Evolutionary conservation across 129 eudicot genomes (phyloP), one percentile per base, ranked within the genome.

Genomic region (Rutidosis leptorrhynchoides): DNA sequence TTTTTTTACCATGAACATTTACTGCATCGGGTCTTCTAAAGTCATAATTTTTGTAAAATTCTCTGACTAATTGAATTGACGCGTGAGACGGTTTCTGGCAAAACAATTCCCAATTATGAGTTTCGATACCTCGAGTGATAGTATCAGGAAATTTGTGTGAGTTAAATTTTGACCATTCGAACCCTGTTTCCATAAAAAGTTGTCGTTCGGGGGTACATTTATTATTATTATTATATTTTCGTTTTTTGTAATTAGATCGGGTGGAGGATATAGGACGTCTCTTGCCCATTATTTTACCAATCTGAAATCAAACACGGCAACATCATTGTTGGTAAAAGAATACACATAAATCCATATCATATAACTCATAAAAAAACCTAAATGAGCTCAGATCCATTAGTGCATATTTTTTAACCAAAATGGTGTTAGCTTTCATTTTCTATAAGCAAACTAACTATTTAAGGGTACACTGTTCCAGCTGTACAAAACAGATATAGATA

Each of bases 401-500:
- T n/a, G n/a, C n/a, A n/a, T n/a, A n/a, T n/a, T n/a, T n/a, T n/a
- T n/a, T n/a, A n/a, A n/a, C n/a, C n/a, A n/a, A n/a, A n/a, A n/a
- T n/a, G n/a, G n/a, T n/a, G n/a, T n/a, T n/a, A n/a, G n/a, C n/a
- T n/a, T n/a, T n/a, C n/a, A n/a, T n/a, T n/a, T n/a, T n/a, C n/a
- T n/a, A n/a, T n/a, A n/a, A n/a, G 77, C 84, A 58, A 22, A 58
- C 45, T 45, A 45, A 27, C n/a, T 46, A 26, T 22, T 8, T 9
- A 35, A 12, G 42, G 42, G 14, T 2, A 35, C 12, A 35, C 24
- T 20, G 58, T 65, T 37, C 43, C 26, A 20, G 24, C 58, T 46
- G 26, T 65, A 46, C 58, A 26, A 8, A 43, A 64, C 15, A 17
- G 58, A 17, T 23, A 16, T 7, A 21, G 1, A 16, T 64, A 25